These are phyloP conservation scores for Phyllosticta capitalensis DNA, from an alignment of 2,329 filamentous ascomycete species.

Conservation along the genomic window DNA sequence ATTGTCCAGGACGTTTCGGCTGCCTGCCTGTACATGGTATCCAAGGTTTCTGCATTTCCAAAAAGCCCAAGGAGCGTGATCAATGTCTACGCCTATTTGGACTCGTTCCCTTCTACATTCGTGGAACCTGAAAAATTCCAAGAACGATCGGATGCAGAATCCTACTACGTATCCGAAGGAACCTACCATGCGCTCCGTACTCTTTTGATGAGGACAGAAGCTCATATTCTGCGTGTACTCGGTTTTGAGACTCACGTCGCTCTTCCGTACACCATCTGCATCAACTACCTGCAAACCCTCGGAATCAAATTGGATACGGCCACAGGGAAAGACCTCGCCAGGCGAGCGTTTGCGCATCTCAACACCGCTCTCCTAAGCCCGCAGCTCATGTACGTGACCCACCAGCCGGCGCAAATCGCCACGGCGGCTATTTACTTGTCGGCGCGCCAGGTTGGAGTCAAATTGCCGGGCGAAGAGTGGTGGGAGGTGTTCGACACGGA, in stretches of 20 bases:
- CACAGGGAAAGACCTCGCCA: conserved; percentile 46
- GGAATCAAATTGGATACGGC: conserved; percentile 47
- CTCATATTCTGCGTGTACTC: conserved; percentile 63
- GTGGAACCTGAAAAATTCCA: conserved; percentile 32
- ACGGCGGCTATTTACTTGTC: conserved; percentile 88
- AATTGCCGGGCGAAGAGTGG: conserved; percentile 78
- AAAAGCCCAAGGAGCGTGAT: conserved; percentile 70
- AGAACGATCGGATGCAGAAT: conserved; percentile 17
- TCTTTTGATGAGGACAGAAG: conserved; percentile 63
- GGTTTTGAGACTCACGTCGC: conserved; percentile 79
- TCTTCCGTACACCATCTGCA: conserved; percentile 73
- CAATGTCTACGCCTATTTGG: conserved; percentile 76
- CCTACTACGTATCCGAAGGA: conserved; percentile 59
- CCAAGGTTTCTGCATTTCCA: conserved; percentile 72
- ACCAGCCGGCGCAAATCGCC: conserved; percentile 78
- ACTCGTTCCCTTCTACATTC: conserved; percentile 51
- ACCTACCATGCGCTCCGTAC: conserved; percentile 57
- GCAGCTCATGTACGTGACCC: conserved; percentile 82
- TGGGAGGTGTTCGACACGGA: conserved; percentile 98
- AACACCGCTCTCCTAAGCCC: conserved; percentile 80
- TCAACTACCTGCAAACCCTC: conserved; percentile 88
- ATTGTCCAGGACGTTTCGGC: conserved; percentile 67
- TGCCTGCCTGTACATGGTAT: conserved; percentile 67
- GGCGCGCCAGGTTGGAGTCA: conserved; percentile 63
- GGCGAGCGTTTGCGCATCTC: conserved; percentile 64